These are phyloP conservation scores for Eragrostis tef DNA, from an alignment of 202 grass and related monocot species.

Conservation along the genomic window DNA sequence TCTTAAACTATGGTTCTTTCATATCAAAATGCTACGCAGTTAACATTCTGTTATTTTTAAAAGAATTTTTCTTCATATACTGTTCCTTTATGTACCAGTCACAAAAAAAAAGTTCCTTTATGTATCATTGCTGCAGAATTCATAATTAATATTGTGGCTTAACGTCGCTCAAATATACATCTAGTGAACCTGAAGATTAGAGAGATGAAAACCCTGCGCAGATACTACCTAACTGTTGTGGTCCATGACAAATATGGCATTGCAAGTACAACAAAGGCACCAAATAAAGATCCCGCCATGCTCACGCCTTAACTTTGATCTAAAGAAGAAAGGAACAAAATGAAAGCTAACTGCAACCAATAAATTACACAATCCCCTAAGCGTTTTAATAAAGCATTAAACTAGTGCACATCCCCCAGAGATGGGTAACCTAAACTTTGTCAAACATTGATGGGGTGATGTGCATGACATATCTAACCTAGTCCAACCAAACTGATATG, in stretches of 20 bases:
- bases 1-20: not conserved
- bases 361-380: slow-evolving; percentile 27
- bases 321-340: slow-evolving; percentile 47
- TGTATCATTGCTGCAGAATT: not conserved
- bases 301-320: slow-evolving; percentile 50
- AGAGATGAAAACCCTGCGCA: not conserved
- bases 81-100: too few species aligned
- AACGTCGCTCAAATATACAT: not conserved
- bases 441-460: slow-evolving; percentile 57
- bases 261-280: slow-evolving; percentile 62
- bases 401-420: slow-evolving; percentile 50
- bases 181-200: not conserved
- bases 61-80: too few species aligned
- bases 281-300: slow-evolving; percentile 57
- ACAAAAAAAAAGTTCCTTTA: too few species aligned
- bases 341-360: slow-evolving; percentile 46
- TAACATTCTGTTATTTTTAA: too few species aligned
- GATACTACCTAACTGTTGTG: slow-evolving; percentile 43
- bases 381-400: slow-evolving; percentile 43
- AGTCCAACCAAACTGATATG: slow-evolving; percentile 15
- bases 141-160: not conserved
- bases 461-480: slow-evolving; percentile 67
- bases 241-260: slow-evolving; percentile 53
- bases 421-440: slow-evolving; percentile 71
- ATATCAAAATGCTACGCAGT: not conserved